Percentiles rank a stretch among this genome's conserved stretches.
Conservation (phyloP, 441 rosid genomes). For the Geranium incanum region DNA sequence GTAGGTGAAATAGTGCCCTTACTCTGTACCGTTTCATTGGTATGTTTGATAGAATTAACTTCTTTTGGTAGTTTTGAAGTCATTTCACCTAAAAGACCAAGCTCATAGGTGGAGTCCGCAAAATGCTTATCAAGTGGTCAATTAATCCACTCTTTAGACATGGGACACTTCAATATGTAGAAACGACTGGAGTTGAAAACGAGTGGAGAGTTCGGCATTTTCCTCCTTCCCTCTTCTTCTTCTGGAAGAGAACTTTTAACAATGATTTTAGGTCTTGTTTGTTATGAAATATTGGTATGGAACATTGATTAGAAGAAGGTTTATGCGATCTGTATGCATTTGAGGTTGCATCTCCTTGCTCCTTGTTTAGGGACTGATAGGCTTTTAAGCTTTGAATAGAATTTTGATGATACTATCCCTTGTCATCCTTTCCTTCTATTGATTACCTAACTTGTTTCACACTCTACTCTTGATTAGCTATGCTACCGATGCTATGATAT, state of each 20-base stretch:
- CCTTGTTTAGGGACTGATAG: neutral
- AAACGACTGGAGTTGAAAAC: no score
- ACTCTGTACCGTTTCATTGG: neutral
- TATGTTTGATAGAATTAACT: no score
- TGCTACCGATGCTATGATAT: neutral
- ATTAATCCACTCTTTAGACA: no score
- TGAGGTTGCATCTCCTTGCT: neutral
- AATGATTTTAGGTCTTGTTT: neutral
- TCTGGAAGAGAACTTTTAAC: no score
- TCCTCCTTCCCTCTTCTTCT: no score
- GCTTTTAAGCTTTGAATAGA: neutral
- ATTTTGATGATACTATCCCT: neutral
- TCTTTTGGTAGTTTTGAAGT: no score
- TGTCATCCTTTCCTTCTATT: neutral
- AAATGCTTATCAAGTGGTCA: no score
- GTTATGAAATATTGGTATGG: neutral
- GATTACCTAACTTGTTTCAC: neutral
- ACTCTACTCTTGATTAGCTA: neutral
- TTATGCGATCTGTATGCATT: neutral
- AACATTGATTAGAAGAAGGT: neutral
- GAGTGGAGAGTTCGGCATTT: no score
- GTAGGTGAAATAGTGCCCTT: neutral
- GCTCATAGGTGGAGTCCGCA: no score
- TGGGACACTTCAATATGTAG: no score
- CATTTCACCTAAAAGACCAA: no score